Evolutionary conservation across 768 basidiomycete genomes (phyloP).

Genomic region (Lyophyllum atratum): DNA sequence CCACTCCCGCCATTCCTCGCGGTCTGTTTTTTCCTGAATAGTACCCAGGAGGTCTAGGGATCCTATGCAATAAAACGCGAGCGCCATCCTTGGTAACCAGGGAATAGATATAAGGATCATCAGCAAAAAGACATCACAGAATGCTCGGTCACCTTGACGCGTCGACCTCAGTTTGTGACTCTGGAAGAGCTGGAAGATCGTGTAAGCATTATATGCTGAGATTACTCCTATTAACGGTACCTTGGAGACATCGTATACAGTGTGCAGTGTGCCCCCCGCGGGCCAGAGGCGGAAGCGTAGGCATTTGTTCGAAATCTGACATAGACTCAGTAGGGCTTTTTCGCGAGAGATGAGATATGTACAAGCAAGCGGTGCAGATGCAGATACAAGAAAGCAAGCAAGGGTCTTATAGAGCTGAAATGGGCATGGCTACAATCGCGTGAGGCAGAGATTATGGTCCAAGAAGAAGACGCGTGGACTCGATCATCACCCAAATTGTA

Average conservation of each 20-base stretch:
- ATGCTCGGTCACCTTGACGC: constrained; percentile 56
- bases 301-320: constrained; percentile 18
- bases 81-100: constrained; percentile 59
- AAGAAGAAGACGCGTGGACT: constrained; percentile 12
- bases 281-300: constrained; percentile 35
- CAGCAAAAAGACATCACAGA: neutral
- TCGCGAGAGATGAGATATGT: neutral
- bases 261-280: constrained; percentile 63
- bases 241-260: constrained; percentile 66
- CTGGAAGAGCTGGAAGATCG: constrained; percentile 53
- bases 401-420: constrained; percentile 17
- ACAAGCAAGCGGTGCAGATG: neutral
- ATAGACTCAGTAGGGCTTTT: neutral
- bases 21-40: constrained; percentile 53
- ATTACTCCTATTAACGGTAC: constrained; percentile 18
- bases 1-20: constrained; percentile 76
- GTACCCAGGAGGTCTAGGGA: constrained; percentile 74
- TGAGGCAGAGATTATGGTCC: constrained; percentile 16
- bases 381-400: neutral
- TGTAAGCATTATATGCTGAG: neutral
- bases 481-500: constrained; percentile 17
- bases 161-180: constrained; percentile 69
- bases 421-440: constrained; percentile 13
- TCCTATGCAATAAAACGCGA: constrained; percentile 89
- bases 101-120: constrained; percentile 12